phyloP scores from a whole-genome alignment of 2,329 filamentous ascomycete genomes.

The Colletotrichum karsti region DNA sequence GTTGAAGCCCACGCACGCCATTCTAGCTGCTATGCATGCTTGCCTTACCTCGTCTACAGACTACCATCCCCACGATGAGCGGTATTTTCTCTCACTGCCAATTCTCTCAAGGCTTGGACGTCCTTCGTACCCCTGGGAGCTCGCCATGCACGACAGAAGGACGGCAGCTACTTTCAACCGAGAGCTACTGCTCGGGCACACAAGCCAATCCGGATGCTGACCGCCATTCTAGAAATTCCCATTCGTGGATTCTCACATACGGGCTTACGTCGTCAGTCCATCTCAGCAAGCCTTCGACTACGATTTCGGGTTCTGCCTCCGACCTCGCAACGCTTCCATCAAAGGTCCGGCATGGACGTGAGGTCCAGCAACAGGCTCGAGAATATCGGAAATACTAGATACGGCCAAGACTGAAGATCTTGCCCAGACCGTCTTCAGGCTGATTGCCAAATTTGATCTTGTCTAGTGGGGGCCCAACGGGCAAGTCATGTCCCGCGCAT shows the following conservation, averaged over 20 bases:
- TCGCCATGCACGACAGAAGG: conserved; percentile 21
- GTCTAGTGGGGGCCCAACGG: conserved; percentile 3
- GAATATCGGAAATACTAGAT: background rate
- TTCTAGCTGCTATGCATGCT: background rate
- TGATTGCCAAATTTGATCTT: conserved; percentile 12
- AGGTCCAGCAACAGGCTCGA: background rate
- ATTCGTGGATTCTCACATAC: conserved; percentile 13
- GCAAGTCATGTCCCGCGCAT: conserved; percentile 24
- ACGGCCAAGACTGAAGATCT: conserved; percentile 12
- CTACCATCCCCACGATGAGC: background rate
- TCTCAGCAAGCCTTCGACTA: background rate
- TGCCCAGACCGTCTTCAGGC: background rate
- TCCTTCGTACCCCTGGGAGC: background rate
- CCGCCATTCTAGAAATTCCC: conserved; percentile 31
- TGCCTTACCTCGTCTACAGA: background rate
- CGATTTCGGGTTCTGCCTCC: background rate
- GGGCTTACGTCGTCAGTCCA: background rate
- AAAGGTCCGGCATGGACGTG: background rate
- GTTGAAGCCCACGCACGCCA: background rate
- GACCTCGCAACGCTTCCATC: background rate
- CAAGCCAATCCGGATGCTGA: conserved; percentile 29
- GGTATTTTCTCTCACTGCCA: conserved; percentile 7
- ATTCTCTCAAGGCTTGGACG: background rate
- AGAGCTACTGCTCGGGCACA: conserved; percentile 2
- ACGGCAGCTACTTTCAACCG: conserved; percentile 18